Evolutionary conservation across 2,329 filamentous ascomycete genomes (phyloP).

Genomic region (Epichloe elymi): DNA sequence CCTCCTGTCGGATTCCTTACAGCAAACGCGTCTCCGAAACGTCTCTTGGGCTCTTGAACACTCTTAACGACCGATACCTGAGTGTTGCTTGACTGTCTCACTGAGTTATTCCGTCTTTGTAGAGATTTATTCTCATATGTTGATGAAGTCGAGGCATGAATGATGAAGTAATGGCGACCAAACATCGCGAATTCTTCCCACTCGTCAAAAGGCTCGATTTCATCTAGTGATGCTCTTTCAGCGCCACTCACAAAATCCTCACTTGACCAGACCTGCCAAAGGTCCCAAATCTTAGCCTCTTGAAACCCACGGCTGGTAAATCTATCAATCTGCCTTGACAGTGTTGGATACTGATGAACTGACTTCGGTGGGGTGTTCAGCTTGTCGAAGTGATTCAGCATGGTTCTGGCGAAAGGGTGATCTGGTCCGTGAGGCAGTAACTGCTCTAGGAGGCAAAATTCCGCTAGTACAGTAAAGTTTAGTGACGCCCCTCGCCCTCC

Average conservation of each 20-base stretch:
- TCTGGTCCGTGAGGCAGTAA: slow-evolving; percentile 63
- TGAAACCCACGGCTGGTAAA: slow-evolving; percentile 60
- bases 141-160: slow-evolving; percentile 37
- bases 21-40: slow-evolving; percentile 46
- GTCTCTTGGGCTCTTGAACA: slow-evolving; percentile 26
- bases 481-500: background rate
- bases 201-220: slow-evolving; percentile 78
- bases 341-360: slow-evolving; percentile 53
- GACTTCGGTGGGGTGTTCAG: slow-evolving; percentile 67
- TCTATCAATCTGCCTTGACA: slow-evolving; percentile 52
- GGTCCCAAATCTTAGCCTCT: slow-evolving; percentile 46
- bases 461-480: slow-evolving; percentile 31
- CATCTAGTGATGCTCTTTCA: slow-evolving; percentile 50
- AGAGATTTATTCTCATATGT: background rate
- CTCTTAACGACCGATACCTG: slow-evolving; percentile 7
- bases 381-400: slow-evolving; percentile 75
- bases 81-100: background rate
- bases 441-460: slow-evolving; percentile 81
- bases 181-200: slow-evolving; percentile 92
- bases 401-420: slow-evolving; percentile 77
- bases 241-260: slow-evolving; percentile 47
- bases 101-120: too few relatives aligned
- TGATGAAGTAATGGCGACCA: slow-evolving; percentile 69
- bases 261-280: slow-evolving; percentile 77
- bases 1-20: slow-evolving; percentile 23